phyloP scores from a whole-genome alignment of 1,284 basidiomycete species.

The Fomitopsis palustris region DNA sequence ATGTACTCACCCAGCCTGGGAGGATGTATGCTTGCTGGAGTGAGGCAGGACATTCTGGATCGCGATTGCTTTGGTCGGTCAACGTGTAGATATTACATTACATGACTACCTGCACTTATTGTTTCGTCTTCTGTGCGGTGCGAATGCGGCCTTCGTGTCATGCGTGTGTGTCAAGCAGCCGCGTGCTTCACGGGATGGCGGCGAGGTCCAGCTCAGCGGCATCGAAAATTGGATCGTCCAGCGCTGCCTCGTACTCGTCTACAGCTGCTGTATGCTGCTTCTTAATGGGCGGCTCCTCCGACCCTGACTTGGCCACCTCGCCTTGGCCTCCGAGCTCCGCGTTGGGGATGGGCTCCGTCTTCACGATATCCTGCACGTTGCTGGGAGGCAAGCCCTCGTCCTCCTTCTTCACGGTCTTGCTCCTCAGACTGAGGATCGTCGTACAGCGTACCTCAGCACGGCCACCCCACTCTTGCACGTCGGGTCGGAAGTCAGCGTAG shows the following conservation, averaged over 20 bases:
- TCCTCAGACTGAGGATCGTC: constrained; percentile 55
- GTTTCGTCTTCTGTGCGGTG: not conserved
- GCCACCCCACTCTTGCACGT: constrained; percentile 71
- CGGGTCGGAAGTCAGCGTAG: constrained; percentile 76
- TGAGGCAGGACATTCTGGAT: constrained; percentile 9
- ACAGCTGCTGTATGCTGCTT: constrained; percentile 35
- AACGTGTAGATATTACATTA: constrained; percentile 22
- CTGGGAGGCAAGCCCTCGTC: not conserved
- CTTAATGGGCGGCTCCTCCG: constrained; percentile 34
- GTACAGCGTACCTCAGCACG: constrained; percentile 63
- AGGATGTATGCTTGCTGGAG: constrained; percentile 5
- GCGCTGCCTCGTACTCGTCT: constrained; percentile 50
- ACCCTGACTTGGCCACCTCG: not conserved
- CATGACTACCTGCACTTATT: constrained; percentile 18
- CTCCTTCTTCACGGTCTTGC: constrained; percentile 19
- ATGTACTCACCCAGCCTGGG: constrained; percentile 5
- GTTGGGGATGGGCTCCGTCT: not conserved
- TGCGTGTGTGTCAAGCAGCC: not conserved
- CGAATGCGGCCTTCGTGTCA: not conserved
- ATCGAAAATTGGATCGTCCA: constrained; percentile 47
- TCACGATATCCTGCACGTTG: not conserved
- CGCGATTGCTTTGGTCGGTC: constrained; percentile 14
- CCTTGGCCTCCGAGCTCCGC: not conserved
- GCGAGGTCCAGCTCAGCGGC: constrained; percentile 37
- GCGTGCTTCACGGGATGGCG: constrained; percentile 3